Conservation (phyloP, 202 grass and related monocot species). For the Carex sylvatica region DNA sequence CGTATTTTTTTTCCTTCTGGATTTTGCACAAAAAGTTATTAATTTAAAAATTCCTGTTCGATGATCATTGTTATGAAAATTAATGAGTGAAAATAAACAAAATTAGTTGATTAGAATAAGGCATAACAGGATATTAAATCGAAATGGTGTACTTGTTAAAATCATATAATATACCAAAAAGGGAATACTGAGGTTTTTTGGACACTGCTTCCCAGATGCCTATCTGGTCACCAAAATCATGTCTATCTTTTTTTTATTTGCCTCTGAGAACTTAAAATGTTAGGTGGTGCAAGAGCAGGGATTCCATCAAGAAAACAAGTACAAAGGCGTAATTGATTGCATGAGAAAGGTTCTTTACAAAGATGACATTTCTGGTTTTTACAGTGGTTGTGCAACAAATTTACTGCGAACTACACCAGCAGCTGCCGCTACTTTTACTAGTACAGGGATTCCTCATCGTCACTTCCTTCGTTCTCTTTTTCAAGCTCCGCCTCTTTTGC, state of each 20-base stretch:
- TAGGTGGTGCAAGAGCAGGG: slow-evolving; percentile 96
- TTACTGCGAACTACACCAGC: slow-evolving; percentile 87
- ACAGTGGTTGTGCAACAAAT: slow-evolving; percentile 86
- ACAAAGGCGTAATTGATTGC: slow-evolving; percentile 79
- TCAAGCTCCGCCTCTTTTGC: slow-evolving; percentile 76
- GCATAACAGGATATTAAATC: background rate
- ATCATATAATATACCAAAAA: background rate
- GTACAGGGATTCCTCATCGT: slow-evolving; percentile 36
- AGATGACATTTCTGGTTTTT: slow-evolving; percentile 80
- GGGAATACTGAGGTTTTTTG: background rate
- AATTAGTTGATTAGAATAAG: background rate
- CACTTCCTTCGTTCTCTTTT: slow-evolving; percentile 38
- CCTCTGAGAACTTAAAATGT: background rate
- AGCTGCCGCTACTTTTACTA: slow-evolving; percentile 96
- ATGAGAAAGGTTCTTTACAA: slow-evolving; percentile 65
- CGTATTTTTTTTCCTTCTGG: background rate
- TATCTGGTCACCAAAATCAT: background rate
- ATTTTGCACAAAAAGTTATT: background rate
- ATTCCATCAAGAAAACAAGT: slow-evolving; percentile 45
- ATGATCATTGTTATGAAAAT: background rate
- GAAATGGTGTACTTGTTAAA: background rate
- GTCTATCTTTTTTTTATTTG: background rate
- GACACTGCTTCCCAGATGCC: background rate
- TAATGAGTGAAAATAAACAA: background rate
- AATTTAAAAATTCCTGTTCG: background rate